phyloP scores from a whole-genome alignment of 768 basidiomycete genomes.

The Boletus reticulatus region DNA sequence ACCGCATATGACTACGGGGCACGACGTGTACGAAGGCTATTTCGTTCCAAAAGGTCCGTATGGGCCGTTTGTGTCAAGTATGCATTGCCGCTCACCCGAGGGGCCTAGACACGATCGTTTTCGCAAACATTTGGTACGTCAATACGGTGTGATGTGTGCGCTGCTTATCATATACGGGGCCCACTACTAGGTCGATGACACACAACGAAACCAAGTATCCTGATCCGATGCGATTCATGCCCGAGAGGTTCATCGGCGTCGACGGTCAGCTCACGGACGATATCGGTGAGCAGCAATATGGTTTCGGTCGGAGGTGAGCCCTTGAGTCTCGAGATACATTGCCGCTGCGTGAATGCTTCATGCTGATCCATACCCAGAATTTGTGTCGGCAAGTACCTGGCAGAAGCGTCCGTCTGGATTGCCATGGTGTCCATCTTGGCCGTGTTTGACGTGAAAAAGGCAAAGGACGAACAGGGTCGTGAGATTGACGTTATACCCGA shows the following conservation, averaged over 20 bases:
- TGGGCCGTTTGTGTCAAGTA: not conserved
- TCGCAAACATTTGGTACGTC: conserved; percentile 17
- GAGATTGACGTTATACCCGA: conserved; percentile 25
- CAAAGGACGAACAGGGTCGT: conserved; percentile 30
- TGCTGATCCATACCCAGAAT: conserved; percentile 5
- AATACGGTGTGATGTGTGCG: not conserved
- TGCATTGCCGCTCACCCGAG: not conserved
- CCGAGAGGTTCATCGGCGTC: conserved; percentile 16
- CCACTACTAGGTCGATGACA: conserved; percentile 24
- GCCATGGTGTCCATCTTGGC: conserved; percentile 26
- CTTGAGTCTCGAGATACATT: too few species aligned
- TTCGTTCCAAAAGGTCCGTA: conserved; percentile 21
- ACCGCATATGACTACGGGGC: conserved; percentile 22
- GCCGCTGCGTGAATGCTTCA: too few species aligned
- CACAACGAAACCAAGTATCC: conserved; percentile 23
- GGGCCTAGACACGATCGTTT: conserved; percentile 23
- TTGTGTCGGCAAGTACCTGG: conserved; percentile 28
- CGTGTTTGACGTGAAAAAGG: conserved; percentile 29
- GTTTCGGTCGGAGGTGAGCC: conserved; percentile 24
- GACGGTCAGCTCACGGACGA: conserved; percentile 19
- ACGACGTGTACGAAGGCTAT: conserved; percentile 16
- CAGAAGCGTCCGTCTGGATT: conserved; percentile 25
- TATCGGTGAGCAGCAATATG: conserved; percentile 16
- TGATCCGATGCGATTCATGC: conserved; percentile 21
- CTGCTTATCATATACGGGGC: not conserved